Evolutionary conservation across 1,139 yeast species (phyloP), one percentile per base, ranked within the genome.

Genomic region (Taphrina pruni): DNA sequence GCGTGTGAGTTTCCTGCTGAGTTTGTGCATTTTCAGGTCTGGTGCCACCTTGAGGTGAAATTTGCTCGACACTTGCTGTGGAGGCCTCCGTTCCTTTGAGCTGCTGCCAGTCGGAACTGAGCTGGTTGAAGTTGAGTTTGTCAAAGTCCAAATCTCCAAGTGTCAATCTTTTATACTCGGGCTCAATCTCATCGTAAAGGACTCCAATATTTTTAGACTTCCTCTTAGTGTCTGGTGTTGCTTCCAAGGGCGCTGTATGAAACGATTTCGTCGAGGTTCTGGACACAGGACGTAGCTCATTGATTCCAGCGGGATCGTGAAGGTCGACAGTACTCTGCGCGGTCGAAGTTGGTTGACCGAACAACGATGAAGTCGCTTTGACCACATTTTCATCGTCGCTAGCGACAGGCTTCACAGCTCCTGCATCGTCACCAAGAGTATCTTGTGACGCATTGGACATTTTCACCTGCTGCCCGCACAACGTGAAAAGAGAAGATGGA

Each of bases 101-200:
- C 17, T 38, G 41, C 43, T 54, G 58, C 58, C 58, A 54, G 41
- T 54, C 58, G 6, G 43, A 35, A 26, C 41, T 35, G 43, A 54
- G 41, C 21, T 54, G 14, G 14, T 54, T 38, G 26, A 54, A 35
- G 45, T 54, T 17, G 12, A 54, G 41, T 6, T 54, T 54, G 26
- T 54, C 58, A 26, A 54, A 54, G 35, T 54, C 58, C 21, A 54
- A 17, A 20, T 36, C 43, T 20, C 58, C 58, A 12, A 54, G 43
- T 11, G 58, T 54, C 36, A 54, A 20, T 35, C 58, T 32, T 5
- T 54, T 54, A 17, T 54, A 54, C 21, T 54, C 58, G 2, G 58
- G 58, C 26, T 54, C 58, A 54, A 54, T 54, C 26, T 54, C 58
- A 54, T 54, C 58, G 17, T 54, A 54, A 8, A 54, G 26, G 14